Evolutionary conservation across 2,329 filamentous ascomycete genomes (phyloP), one percentile per base, ranked within the genome.

Genomic region (Fusarium staphyleae): DNA sequence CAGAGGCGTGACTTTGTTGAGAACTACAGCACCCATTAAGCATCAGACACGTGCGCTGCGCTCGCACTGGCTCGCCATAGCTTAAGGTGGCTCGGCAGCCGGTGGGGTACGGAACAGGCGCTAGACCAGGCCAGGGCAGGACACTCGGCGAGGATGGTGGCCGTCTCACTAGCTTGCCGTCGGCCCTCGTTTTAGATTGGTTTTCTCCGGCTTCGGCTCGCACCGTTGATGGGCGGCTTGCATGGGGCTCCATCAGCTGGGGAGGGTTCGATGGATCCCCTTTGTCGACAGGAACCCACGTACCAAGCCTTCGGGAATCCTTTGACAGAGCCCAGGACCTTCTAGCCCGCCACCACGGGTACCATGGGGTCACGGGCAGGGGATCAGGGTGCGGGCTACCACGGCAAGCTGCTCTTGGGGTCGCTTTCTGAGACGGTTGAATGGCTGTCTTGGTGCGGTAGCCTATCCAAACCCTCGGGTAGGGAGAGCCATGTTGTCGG

Each of bases 181-280:
- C 67, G 64, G 67, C 63, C 55, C 62, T 66, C 55, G 63, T 63
- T 63, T 69, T 69, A 70, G 68, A 63, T 65, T 70, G 56, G 57
- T 65, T 68, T 62, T 66, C 64, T 67, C 68, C 71, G 69, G 67
- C 67, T 63, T 71, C 71, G 71, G 71, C 68, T 73, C 71, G 71
- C 71, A 70, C 69, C 71, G 71, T 69, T 68, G 68, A 65, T 67
- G 57, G 60, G 67, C 65, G 66, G 67, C 62, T 64, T 65, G 65
- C 65, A 67, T 67, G 62, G 66, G 55, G 41, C 52, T 64, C 55
- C 56, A 65, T 66, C 57, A 60, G 51, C 52, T 55, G 57, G 59
- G 47, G 55, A 49, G 47, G 42, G 45, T 63, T 57, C 30, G 24
- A 62, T 63, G 59, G 55, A 60, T 60, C 60, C 51, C 55, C 57